phyloP scores from a whole-genome alignment of 192 early-diverging fungal species.

The Coemansia sp. region DNA sequence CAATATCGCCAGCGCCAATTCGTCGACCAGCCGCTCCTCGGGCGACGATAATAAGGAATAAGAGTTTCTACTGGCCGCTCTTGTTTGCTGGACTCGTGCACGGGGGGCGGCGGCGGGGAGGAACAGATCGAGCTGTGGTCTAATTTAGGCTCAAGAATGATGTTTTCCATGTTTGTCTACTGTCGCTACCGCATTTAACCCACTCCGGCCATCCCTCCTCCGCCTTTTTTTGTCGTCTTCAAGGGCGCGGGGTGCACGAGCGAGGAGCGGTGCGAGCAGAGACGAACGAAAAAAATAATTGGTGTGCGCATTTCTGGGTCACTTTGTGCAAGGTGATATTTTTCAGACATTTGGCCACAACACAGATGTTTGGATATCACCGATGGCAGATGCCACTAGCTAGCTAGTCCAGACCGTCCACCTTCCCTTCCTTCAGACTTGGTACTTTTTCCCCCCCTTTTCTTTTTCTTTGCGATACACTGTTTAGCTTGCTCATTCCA shows the following conservation, averaged over 20 bases:
- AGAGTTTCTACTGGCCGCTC: not conserved
- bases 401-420: not conserved
- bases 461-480: not conserved
- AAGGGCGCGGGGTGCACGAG: not conserved
- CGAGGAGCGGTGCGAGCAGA: not conserved
- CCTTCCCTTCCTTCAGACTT: not conserved
- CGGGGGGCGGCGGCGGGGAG: too few relatives aligned
- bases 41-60: not conserved
- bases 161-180: not conserved
- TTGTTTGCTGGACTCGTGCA: not conserved
- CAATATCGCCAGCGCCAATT: slow-evolving; percentile 35
- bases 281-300: too few relatives aligned
- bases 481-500: not conserved
- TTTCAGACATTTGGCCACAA: not conserved
- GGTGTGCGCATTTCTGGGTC: slow-evolving; percentile 6
- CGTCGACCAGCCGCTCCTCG: not conserved
- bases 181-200: not conserved
- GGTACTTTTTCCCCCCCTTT: not conserved
- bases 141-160: too few relatives aligned
- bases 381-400: not conserved
- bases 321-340: not conserved
- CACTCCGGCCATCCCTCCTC: not conserved
- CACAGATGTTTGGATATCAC: not conserved
- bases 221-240: not conserved
- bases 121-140: too few relatives aligned